Conservation (phyloP, 2,329 filamentous ascomycete species). For the Colletotrichum sp. region DNA sequence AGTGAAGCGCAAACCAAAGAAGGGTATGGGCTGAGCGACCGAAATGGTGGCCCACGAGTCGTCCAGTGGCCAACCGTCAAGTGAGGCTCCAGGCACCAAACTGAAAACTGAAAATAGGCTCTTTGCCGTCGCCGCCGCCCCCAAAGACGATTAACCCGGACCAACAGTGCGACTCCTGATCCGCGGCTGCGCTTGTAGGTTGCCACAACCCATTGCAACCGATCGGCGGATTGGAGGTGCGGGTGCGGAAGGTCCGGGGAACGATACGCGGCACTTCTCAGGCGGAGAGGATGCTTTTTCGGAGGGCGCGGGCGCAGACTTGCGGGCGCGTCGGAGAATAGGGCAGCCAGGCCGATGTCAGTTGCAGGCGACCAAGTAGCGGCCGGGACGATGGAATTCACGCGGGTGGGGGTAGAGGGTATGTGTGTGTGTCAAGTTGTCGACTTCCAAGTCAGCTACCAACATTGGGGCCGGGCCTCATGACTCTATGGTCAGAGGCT, state of each 20-base stretch:
- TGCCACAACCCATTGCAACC: background rate
- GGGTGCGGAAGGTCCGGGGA: background rate
- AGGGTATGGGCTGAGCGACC: background rate
- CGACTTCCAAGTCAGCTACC: background rate
- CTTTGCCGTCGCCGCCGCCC: background rate
- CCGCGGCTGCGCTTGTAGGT: background rate
- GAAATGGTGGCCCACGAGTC: background rate
- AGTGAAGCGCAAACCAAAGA: background rate
- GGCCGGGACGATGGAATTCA: background rate
- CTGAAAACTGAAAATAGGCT: background rate
- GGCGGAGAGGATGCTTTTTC: background rate
- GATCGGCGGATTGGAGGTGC: background rate
- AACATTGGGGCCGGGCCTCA: background rate
- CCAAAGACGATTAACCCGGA: background rate
- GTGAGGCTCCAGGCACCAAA: background rate
- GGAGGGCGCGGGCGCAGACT: constrained; percentile 9
- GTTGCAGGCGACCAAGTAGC: background rate
- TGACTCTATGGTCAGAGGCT: background rate
- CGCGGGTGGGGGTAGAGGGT: background rate
- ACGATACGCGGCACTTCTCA: background rate
- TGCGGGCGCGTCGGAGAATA: constrained; percentile 6
- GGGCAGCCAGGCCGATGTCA: background rate
- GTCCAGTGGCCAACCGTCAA: background rate
- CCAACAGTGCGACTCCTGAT: background rate
- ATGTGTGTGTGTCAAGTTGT: background rate